phyloP scores from a whole-genome alignment of 2,329 filamentous ascomycete genomes.

The Beauveria brongniartii region DNA sequence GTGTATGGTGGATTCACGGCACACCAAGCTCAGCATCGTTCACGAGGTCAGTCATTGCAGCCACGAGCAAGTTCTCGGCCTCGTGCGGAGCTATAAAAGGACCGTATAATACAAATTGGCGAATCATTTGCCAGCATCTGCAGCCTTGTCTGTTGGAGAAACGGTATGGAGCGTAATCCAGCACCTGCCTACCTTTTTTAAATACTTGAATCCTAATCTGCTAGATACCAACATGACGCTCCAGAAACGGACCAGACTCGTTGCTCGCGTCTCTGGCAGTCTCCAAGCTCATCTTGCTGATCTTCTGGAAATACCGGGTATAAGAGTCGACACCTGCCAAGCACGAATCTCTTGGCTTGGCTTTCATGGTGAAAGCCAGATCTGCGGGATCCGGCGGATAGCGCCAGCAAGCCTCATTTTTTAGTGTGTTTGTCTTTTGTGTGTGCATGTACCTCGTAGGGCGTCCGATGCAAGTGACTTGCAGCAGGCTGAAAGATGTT shows the following conservation, averaged over 20 bases:
- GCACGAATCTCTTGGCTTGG: not conserved
- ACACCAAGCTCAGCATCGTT: not conserved
- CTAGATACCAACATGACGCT: no score
- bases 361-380: not conserved
- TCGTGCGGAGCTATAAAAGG: not conserved
- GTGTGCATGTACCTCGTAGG: no score
- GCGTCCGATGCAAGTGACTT: no score
- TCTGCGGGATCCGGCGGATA: not conserved
- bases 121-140: not conserved
- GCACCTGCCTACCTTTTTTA: not conserved
- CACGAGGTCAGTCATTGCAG: not conserved
- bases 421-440: not conserved
- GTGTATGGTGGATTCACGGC: not conserved
- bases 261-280: no score
- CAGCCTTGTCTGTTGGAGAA: not conserved
- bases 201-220: no score
- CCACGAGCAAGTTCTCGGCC: not conserved
- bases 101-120: not conserved
- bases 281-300: slow-evolving; percentile 2
- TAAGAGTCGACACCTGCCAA: slow-evolving; percentile 5
- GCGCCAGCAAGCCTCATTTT: not conserved
- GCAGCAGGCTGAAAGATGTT: no score
- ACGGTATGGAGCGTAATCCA: not conserved
- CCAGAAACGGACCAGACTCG: no score
- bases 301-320: not conserved